A percentile compares a stretch with the other conserved stretches of the same genome.
phyloP scores from a whole-genome alignment of 225 moss, liverwort and hornwort genomes.

The Straminergon stramineum region DNA sequence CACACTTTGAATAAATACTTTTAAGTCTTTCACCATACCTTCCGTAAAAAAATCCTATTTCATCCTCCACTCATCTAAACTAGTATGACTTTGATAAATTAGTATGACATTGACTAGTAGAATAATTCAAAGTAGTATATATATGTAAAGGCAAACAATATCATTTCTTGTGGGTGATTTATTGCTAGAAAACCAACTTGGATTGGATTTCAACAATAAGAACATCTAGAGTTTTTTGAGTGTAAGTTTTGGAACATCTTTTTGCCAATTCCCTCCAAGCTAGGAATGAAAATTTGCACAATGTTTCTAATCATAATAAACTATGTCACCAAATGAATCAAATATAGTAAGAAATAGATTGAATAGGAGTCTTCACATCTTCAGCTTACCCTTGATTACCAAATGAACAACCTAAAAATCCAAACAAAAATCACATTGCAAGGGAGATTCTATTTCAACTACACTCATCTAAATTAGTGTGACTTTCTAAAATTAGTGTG shows the following conservation, averaged over 20 bases:
- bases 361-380: not conserved
- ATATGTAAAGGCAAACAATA: rapidly evolving
- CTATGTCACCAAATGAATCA: not conserved
- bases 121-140: not conserved
- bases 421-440: not conserved
- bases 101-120: rapidly evolving
- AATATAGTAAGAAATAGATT: not conserved
- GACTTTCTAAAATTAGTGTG: not conserved
- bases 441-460: rapidly evolving
- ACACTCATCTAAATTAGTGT: not conserved
- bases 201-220: rapidly evolving
- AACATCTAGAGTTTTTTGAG: not conserved
- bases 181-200: rapidly evolving
- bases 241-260: not conserved
- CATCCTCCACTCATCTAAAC: not conserved
- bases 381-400: not conserved
- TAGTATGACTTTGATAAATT: not conserved
- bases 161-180: not conserved
- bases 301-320: not conserved
- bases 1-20: not conserved
- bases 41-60: not conserved
- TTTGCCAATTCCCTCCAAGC: rapidly evolving
- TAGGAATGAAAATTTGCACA: not conserved
- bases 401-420: not conserved
- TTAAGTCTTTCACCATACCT: not conserved